Evolutionary conservation across 805 yeast genomes (phyloP).

Genomic region (Brettanomyces bruxellensis): DNA sequence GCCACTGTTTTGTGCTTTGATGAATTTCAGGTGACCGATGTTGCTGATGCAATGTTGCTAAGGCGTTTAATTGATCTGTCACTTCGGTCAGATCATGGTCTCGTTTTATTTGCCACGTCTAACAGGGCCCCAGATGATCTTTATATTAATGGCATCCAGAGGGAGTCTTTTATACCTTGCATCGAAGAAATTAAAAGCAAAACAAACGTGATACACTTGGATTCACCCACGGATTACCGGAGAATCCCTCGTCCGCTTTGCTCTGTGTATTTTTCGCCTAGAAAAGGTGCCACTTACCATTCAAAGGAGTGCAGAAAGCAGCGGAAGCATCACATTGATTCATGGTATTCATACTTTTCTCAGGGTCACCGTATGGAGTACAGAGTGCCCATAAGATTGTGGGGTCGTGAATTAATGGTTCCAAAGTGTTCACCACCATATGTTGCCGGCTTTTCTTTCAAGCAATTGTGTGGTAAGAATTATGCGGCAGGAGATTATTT

Average conservation of each 20-base stretch:
- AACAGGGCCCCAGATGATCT: constrained; percentile 92
- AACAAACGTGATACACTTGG: constrained; percentile 68
- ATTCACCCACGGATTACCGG: constrained; percentile 92
- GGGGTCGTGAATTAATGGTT: constrained; percentile 80
- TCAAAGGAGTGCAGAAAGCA: constrained; percentile 41
- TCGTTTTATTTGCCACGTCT: constrained; percentile 85
- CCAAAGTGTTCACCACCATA: constrained; percentile 69
- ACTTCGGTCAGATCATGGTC: constrained; percentile 70
- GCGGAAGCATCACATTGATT: constrained; percentile 53
- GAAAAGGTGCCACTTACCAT: constrained; percentile 46
- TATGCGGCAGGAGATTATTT: constrained; percentile 93
- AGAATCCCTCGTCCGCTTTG: constrained; percentile 78
- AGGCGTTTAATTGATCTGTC: constrained; percentile 63
- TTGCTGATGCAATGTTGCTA: constrained; percentile 95
- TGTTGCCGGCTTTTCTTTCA: constrained; percentile 86
- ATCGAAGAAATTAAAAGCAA: constrained; percentile 67
- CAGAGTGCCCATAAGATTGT: constrained; percentile 43
- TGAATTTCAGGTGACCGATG: constrained; percentile 97
- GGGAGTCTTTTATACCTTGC: constrained; percentile 88
- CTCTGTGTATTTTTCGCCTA: constrained; percentile 69
- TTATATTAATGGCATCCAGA: constrained; percentile 88
- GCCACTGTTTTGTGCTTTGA: constrained; percentile 86
- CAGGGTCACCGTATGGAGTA: constrained; percentile 40
- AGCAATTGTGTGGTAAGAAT: constrained; percentile 78
- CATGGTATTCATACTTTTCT: constrained; percentile 76